Conservation (phyloP, 1,139 yeast genomes). For the Yamadazyma epiphylla region DNA sequence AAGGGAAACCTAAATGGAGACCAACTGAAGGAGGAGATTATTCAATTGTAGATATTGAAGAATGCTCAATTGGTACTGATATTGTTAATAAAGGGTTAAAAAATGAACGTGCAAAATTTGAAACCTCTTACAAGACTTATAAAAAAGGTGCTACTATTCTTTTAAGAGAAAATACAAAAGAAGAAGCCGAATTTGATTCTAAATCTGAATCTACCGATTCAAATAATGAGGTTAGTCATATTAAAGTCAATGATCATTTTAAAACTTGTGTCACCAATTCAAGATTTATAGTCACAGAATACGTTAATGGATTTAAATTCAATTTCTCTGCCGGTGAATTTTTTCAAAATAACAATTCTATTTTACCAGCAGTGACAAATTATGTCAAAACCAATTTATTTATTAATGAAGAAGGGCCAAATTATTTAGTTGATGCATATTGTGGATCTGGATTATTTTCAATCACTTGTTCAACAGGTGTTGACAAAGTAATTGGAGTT, state of each 20-base stretch:
- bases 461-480: constrained; percentile 77
- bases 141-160: constrained; percentile 86
- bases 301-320: constrained; percentile 69
- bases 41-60: constrained; percentile 80
- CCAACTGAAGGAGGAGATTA: constrained; percentile 47
- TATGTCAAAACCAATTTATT: constrained; percentile 67
- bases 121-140: constrained; percentile 48
- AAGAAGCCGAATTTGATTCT: constrained; percentile 16
- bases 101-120: constrained; percentile 62
- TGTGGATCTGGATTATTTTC: constrained; percentile 96
- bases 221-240: constrained; percentile 25
- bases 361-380: constrained; percentile 73
- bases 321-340: constrained; percentile 92
- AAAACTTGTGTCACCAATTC: constrained; percentile 65
- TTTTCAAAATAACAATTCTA: constrained; percentile 93
- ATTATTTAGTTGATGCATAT: constrained; percentile 87
- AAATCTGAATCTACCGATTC: constrained; percentile 43
- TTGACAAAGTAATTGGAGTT: constrained; percentile 84
- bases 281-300: constrained; percentile 77
- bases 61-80: constrained; percentile 83
- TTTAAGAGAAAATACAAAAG: constrained; percentile 68
- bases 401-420: constrained; percentile 13
- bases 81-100: constrained; percentile 70
- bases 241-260: constrained; percentile 19
- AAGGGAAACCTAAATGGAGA: constrained; percentile 74